Percentiles rank a stretch among this genome's conserved stretches.
Evolutionary conservation across 768 basidiomycete species (phyloP).

Genomic region (Pleurotus giganteus): DNA sequence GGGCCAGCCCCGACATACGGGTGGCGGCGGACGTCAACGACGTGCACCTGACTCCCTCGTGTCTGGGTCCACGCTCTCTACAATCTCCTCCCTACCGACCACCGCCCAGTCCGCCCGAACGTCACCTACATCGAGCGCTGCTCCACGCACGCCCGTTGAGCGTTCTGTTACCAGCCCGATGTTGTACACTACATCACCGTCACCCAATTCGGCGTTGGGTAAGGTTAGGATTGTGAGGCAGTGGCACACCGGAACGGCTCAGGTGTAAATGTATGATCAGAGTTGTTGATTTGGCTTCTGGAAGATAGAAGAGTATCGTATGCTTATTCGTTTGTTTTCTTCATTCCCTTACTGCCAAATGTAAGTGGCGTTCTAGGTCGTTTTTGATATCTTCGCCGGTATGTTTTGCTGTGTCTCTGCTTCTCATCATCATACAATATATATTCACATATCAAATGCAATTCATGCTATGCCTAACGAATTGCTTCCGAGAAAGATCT

Average conservation of each 20-base stretch:
- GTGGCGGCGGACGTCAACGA: conserved; percentile 10
- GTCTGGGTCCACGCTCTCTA: background rate
- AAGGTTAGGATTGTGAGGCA: conserved; percentile 54
- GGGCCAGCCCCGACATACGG: conserved; percentile 25
- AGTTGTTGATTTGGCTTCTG: too few relatives aligned
- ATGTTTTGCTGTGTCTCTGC: too few relatives aligned
- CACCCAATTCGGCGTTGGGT: conserved; percentile 27
- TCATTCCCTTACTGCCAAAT: too few relatives aligned
- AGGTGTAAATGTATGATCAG: conserved; percentile 28
- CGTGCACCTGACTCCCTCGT: background rate
- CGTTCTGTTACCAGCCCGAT: conserved; percentile 24
- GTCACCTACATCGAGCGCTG: conserved; percentile 48
- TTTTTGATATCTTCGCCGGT: too few relatives aligned
- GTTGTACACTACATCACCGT: conserved; percentile 27
- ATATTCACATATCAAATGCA: too few relatives aligned
- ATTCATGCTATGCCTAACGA: too few relatives aligned
- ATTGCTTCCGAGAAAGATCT: too few relatives aligned
- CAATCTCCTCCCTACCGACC: conserved; percentile 21
- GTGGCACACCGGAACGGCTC: conserved; percentile 42
- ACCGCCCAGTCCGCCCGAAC: conserved; percentile 45
- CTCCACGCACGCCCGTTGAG: conserved; percentile 46
- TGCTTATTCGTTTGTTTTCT: too few relatives aligned
- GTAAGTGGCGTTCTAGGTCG: too few relatives aligned
- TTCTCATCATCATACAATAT: too few relatives aligned
- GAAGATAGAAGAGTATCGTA: too few relatives aligned